Evolutionary conservation across 164 flowering plant genomes (phyloP).

Genomic region (Berberis vulgaris): DNA sequence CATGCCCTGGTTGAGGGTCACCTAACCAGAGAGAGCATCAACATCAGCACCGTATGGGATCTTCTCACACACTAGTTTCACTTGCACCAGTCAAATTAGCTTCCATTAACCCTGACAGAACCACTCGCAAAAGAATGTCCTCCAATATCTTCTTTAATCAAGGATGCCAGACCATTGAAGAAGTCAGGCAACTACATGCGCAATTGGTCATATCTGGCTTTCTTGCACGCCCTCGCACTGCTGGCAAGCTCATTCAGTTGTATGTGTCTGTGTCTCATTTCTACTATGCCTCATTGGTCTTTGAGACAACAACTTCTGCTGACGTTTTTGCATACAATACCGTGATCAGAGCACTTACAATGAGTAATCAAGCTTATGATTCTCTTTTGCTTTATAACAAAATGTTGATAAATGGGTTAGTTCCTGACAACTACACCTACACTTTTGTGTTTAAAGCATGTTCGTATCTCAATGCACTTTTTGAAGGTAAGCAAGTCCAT

Average conservation of each 20-base stretch:
- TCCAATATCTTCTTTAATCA: conserved; percentile 7
- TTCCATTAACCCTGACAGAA: too few species aligned
- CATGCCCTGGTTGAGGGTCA: too few species aligned
- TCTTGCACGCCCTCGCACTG: conserved; percentile 5
- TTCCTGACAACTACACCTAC: conserved; percentile 26
- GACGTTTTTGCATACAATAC: conserved; percentile 29
- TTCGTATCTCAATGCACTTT: conserved; percentile 16
- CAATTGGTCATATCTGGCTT: conserved; percentile 27
- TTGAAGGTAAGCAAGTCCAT: conserved; percentile 29
- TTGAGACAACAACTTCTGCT: conserved; percentile 15
- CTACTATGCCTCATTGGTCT: conserved; percentile 17
- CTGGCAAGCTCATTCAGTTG: conserved; percentile 24
- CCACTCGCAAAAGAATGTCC: neutral
- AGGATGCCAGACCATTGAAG: conserved; percentile 12
- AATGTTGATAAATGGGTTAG: conserved; percentile 12
- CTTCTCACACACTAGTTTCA: too few species aligned
- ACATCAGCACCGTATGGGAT: too few species aligned
- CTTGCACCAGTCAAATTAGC: too few species aligned
- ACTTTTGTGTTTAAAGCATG: conserved; percentile 35
- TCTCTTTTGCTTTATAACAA: conserved; percentile 21
- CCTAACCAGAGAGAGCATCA: too few species aligned
- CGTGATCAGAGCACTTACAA: conserved; percentile 26
- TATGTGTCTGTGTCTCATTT: conserved; percentile 15
- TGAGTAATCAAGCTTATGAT: conserved; percentile 7
- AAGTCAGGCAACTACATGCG: conserved; percentile 32